Base-by-base conservation (phyloP, 1,284 basidiomycete genomes). In the Macrocybe sp. region DNA sequence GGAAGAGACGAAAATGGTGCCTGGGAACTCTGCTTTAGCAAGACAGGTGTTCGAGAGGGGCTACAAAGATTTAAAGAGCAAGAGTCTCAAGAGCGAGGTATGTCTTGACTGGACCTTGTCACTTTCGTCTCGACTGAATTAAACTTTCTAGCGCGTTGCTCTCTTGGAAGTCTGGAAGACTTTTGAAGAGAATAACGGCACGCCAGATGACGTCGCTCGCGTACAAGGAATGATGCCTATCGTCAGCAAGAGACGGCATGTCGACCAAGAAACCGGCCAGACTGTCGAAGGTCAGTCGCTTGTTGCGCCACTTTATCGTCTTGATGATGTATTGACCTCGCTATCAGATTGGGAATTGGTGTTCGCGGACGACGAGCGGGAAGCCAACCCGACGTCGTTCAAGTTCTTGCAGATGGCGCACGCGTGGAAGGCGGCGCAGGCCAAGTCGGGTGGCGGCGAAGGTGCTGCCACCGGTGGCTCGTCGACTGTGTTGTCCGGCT, bases 381-480 rank as follows among this genome's bases (percentile, higher is more conserved):
- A 95, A 60, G 81, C 87, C 39, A 95, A 96, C 61, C 91, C 94
- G 0, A 86, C 90, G 0, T 83, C 91, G 1, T 95, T 93, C 83
- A 94, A 93, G 63, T 92, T 95, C 74, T 73, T 97, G 63, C 87
- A 95, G 64, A 90, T 89, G 75, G 94, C 94, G 1, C 92, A 93
- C 63, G 86, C 86, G 2, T 97, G 94, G 94, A 85, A 83, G 56
- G 72, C 63, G 50, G 58, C 76, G 2, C 76, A 82, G 51, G 41
- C 41, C 22, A 43, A 55, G 34, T 64, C 60, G 41, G 58, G 56
- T 43, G 55, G 47, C 31, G 55, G 52, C 7, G 22, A 22, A 22
- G 22, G 22, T 4, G 22, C 22, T 4, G 22, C 22, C 22, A 14
- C 14, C 14, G 63, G 55, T n/a, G 54, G 63, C 42, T 61, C 62